These are phyloP conservation scores for Pythium periplocum DNA, from an alignment of 352 stramenopile genomes.

Conservation along the genomic window DNA sequence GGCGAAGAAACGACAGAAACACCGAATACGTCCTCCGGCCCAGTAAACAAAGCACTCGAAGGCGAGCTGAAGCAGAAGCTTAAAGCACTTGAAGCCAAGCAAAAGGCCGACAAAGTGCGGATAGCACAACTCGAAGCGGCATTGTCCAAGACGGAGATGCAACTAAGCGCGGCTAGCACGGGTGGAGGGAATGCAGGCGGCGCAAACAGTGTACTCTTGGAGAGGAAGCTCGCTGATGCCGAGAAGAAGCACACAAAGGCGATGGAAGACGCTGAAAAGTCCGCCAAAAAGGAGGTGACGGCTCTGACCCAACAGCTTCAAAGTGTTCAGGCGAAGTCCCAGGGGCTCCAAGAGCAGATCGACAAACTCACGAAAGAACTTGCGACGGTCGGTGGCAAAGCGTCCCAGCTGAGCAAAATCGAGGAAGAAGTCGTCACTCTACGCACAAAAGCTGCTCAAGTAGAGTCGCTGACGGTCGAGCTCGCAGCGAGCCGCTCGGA, in stretches of 20 bases:
- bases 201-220: conserved; percentile 22
- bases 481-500: conserved; percentile 27
- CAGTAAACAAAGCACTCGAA: conserved; percentile 24
- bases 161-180: conserved; percentile 10
- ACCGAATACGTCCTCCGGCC: conserved; percentile 5
- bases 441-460: conserved; percentile 45
- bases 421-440: conserved; percentile 52
- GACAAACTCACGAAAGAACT: conserved; percentile 46
- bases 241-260: conserved; percentile 81
- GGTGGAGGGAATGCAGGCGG: conserved; percentile 7
- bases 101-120: conserved; percentile 62
- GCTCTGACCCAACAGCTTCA: conserved; percentile 45
- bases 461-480: conserved; percentile 38
- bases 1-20: conserved; percentile 9
- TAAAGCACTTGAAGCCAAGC: conserved; percentile 56
- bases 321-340: conserved; percentile 32
- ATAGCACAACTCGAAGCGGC: conserved; percentile 74
- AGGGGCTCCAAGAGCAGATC: conserved; percentile 43
- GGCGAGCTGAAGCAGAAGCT: conserved; percentile 72
- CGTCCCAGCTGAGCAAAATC: conserved; percentile 47
- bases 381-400: conserved; percentile 34
- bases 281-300: conserved; percentile 38
- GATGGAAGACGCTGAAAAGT: conserved; percentile 62
- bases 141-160: conserved; percentile 45
- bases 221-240: conserved; percentile 58